Conservation (phyloP, 768 basidiomycete genomes). For the Sarcomyxa edulis region DNA sequence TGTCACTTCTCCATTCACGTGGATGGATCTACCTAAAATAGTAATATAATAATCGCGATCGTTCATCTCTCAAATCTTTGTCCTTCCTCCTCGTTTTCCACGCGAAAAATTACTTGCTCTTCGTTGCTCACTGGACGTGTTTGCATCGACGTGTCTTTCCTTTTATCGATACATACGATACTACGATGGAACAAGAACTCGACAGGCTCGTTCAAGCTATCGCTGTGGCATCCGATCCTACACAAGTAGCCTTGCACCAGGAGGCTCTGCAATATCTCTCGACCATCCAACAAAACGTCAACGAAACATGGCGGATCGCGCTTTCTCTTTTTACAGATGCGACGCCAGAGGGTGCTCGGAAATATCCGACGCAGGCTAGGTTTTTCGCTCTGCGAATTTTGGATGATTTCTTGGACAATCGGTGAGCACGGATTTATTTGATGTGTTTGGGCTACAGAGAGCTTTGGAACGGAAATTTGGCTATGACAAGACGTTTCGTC, state of each 20-base stretch:
- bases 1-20: too few species aligned
- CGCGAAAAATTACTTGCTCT: too few species aligned
- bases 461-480: too few species aligned
- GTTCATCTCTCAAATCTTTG: too few species aligned
- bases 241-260: slow-evolving; percentile 65
- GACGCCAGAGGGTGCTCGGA: slow-evolving; percentile 54
- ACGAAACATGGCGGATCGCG: slow-evolving; percentile 76
- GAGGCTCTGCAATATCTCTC: slow-evolving; percentile 84
- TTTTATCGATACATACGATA: too few species aligned
- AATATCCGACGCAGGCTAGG: slow-evolving; percentile 66
- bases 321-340: slow-evolving; percentile 67
- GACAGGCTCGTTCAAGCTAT: slow-evolving; percentile 82
- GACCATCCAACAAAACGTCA: slow-evolving; percentile 69
- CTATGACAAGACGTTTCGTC: too few species aligned
- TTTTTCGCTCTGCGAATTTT: slow-evolving; percentile 78
- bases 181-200: slow-evolving; percentile 67
- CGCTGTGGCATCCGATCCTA: slow-evolving; percentile 79
- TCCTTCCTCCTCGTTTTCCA: too few species aligned
- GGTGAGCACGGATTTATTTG: too few species aligned
- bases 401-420: slow-evolving; percentile 78
- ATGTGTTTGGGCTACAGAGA: too few species aligned
- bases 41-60: too few species aligned
- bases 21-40: too few species aligned
- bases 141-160: neutral
- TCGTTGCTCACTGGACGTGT: neutral